Base-by-base conservation (phyloP, 306 rosid species). In the Calophaca sinica region DNA sequence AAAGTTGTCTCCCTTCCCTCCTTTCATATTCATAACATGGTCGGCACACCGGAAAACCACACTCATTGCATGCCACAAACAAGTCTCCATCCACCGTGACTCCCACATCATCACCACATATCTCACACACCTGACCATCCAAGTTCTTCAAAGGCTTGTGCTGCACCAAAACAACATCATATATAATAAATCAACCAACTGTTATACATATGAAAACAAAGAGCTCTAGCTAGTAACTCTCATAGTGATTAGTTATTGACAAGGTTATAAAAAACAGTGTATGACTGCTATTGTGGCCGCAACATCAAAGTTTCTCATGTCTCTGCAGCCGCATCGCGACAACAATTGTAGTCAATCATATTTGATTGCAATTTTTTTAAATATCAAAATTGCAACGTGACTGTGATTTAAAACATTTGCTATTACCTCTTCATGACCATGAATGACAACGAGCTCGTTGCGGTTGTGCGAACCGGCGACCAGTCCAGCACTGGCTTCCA, bases 111-210 rank as follows among this genome's bases (percentile, higher is more conserved):
- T 94, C 98, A 0, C 98, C 97, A 26, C 98, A 94, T 57, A 94
- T 94, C 94, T 94, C 98, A 81, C 98, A 94, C 61, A 89, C 90
- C 51, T 94, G 96, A 11, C 98, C 97, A 57, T 94, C 98, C 91
- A 91, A 84, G 84, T 91, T 94, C 91, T 89, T 89, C 93, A 94
- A 84, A 6, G 91, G 82, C 80, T 94, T 94, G n/a, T 73, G 97
- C 98, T 94, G 91, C 88, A 86, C 41, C 64, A 65, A 77, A 71
- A 54, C 9, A 4, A 70, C 36, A 2, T 60, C 31, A 57, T 15
- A 73, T 20, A 67, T 4, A 73, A 65, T 61, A 20, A 20, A 20
- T 20, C 26, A 20, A 33, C 36, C 36, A 61, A 42, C 13, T 14
- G 2, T 52, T 15, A 20, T 20, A 20, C 26, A 20, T 3, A 49